A percentile compares a stretch with the other conserved stretches of the same genome.
Evolutionary conservation across 345 rosid species (phyloP).

Genomic region (Boechera divaricarpa): DNA sequence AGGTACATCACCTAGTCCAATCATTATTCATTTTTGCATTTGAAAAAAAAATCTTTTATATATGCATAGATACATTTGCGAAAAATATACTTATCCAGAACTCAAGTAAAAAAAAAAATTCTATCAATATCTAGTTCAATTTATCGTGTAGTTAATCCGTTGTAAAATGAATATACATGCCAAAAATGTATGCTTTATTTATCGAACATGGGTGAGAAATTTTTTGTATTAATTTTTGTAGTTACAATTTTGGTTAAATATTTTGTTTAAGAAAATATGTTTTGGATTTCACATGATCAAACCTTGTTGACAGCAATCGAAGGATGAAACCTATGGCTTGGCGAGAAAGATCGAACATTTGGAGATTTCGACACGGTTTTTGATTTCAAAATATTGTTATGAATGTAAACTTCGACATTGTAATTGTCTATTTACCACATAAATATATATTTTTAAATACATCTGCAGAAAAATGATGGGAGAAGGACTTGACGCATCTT

Average conservation of each 20-base stretch:
- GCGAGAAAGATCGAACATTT: conserved; percentile 71
- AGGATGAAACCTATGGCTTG: conserved; percentile 55
- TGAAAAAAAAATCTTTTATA: background rate
- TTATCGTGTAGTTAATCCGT: background rate
- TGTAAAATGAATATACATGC: background rate
- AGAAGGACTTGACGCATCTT: conserved; percentile 67
- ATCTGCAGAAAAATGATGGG: conserved; percentile 67
- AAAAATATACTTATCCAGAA: background rate
- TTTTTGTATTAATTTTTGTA: background rate
- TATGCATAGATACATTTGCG: background rate
- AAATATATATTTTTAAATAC: too few species aligned
- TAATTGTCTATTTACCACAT: background rate
- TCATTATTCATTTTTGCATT: background rate
- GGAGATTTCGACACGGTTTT: conserved; percentile 68
- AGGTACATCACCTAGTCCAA: background rate
- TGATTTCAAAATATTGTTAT: background rate
- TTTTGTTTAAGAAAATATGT: background rate
- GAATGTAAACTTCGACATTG: background rate
- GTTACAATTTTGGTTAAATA: background rate
- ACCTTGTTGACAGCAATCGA: conserved; percentile 34
- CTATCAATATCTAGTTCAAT: background rate
- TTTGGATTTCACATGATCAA: conserved; percentile 8
- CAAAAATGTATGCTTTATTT: background rate
- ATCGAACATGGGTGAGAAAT: background rate
- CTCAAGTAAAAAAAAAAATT: too few species aligned